Base-by-base conservation (phyloP, 2,329 filamentous ascomycete species). In the Raffaelea albimanens region DNA sequence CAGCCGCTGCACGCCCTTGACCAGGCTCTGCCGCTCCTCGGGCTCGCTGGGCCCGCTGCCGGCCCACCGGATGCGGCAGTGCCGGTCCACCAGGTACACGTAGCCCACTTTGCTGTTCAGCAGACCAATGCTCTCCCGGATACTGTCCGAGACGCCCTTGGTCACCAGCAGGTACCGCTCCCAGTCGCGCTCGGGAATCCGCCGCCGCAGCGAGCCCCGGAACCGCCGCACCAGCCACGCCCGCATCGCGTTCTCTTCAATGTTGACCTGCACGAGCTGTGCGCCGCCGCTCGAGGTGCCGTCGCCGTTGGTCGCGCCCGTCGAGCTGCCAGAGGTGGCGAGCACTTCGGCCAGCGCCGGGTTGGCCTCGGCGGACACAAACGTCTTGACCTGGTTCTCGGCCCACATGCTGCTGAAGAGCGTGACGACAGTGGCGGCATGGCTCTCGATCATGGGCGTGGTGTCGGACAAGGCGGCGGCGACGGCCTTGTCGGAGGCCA, bases 31-130 rank as follows among this genome's bases (percentile, higher is more conserved):
- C 54, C 72, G 74, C 69, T 94, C 87, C 18, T 76, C 75, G 0
- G 74, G 74, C 52, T 80, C 73, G 41, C 82, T 79, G 42, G 73
- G 62, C 13, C 83, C 87, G 59, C 89, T 95, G 4, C 87, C 93
- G 1, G 91, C 93, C 93, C 93, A 98, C 48, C 93, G 78, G 56
- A 98, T 94, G 66, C 82, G 85, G 63, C 89, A 95, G 53, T 90
- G 74, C 52, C 82, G 73, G 63, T 98, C 93, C 50, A 98, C 73
- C 43, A 98, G 73, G 65, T 95, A 98, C 4, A 90, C 84, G 67
- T 96, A 97, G 34, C 90, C 91, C 31, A 96, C 91, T 66, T 90
- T 94, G 55, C 80, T 82, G 66, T 98, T 98, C 61, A 95, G 69
- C 61, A 95, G 56, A 11, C 81, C 82, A 52, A 85, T 78, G 36